A percentile compares a stretch with the other conserved stretches of the same genome.
Conservation (phyloP, 495 filamentous ascomycete species). For the Aspergillus sclerotioniger region DNA sequence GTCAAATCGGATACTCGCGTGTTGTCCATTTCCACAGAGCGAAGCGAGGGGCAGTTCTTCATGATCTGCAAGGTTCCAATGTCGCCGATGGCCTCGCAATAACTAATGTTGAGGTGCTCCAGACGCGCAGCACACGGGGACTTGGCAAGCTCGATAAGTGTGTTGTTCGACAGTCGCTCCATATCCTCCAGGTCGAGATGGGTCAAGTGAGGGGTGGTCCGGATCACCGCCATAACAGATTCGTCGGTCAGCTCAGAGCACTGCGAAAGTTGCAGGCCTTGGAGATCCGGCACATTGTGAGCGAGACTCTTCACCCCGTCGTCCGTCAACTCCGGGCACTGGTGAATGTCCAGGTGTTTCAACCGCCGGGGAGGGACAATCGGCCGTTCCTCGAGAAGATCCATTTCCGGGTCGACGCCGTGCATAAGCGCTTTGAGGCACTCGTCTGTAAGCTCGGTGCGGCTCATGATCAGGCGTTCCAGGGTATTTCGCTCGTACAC, state of each 20-base stretch:
- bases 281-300: constrained; percentile 71
- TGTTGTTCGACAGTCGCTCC: constrained; percentile 67
- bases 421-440: constrained; percentile 68
- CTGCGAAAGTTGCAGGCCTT: constrained; percentile 77
- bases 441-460: constrained; percentile 71
- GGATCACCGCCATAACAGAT: constrained; percentile 68
- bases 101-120: constrained; percentile 82
- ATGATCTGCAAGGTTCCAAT: constrained; percentile 80
- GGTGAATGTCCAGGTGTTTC: constrained; percentile 79
- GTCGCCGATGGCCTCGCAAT: constrained; percentile 84
- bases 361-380: constrained; percentile 76
- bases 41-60: constrained; percentile 66
- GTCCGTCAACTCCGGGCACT: constrained; percentile 72
- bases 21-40: constrained; percentile 86
- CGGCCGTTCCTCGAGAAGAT: constrained; percentile 71
- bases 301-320: constrained; percentile 64
- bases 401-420: constrained; percentile 69
- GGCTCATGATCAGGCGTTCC: constrained; percentile 76
- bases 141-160: constrained; percentile 69
- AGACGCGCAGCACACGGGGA: constrained; percentile 68
- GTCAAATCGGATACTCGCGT: constrained; percentile 84
- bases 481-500: constrained; percentile 79
- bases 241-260: constrained; percentile 70
- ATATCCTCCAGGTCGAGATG: constrained; percentile 92
- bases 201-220: constrained; percentile 70